Base-by-base conservation (phyloP, 805 yeast genomes). In the Barnettozyma californica region DNA sequence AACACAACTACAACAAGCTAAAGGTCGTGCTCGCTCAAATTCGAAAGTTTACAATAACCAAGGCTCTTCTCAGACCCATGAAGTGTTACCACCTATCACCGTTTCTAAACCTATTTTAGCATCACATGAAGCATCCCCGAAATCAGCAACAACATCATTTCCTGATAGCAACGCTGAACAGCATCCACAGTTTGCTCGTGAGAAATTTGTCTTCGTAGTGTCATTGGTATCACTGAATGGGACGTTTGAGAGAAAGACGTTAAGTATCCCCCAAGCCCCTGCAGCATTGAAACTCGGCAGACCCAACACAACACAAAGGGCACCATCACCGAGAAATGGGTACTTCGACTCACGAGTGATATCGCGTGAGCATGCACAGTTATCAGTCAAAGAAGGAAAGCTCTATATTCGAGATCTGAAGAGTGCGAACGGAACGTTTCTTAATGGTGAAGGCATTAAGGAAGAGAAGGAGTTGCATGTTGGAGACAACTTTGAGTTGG, bases 341-440 rank as follows among this genome's bases (percentile, higher is more conserved):
- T 91, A 78, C 64, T 94, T 94, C 62, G 98, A 94, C 67, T 88
- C 97, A 10, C 73, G 98, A 26, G 98, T 95, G 10, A 75, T 94
- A 41, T 84, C 95, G 18, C 73, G 99, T 55, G 94, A 87, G 61
- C 99, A 94, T 68, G 99, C 99, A 0, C 92, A 87, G 59, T 69
- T 94, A 53, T 87, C 79, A 70, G 79, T 90, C 34, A 94, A 87
- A 56, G 72, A 79, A 16, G 90, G 91, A 5, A 76, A 76, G 50
- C 74, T 95, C 19, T 88, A 75, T 74, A 76, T 94, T 23, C 80
- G 83, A 55, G 99, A 94, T 68, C 76, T 90, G 60, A 89, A 90
- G 49, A 85, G 95, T 2, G 86, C 96, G 21, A 94, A 94, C 66
- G 99, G 99, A 9, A 92, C 99, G 0, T 95, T 85, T 64, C 79